Evolutionary conservation across 208 protist genomes (phyloP).

Genomic region (Trypanosoma vivax): DNA sequence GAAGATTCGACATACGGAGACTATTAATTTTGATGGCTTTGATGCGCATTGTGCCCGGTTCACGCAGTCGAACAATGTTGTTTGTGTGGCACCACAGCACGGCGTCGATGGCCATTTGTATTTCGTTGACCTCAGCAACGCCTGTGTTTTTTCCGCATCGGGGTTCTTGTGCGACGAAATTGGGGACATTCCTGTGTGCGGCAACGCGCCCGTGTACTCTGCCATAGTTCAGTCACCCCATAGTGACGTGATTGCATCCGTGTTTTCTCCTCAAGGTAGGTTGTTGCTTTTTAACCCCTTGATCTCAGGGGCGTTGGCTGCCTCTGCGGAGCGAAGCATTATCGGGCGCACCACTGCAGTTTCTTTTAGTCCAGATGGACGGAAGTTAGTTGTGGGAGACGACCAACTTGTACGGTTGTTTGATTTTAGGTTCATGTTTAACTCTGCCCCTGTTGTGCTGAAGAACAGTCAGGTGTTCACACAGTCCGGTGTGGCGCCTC

Average conservation of each 20-base stretch:
- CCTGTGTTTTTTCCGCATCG: slow-evolving; percentile 56
- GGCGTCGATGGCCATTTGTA: slow-evolving; percentile 75
- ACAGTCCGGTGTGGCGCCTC: slow-evolving; percentile 19
- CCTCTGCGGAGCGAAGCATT: slow-evolving; percentile 34
- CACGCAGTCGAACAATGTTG: slow-evolving; percentile 57
- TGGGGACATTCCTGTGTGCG: slow-evolving; percentile 23
- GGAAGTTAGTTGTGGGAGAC: slow-evolving; percentile 50
- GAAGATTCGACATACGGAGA: slow-evolving; percentile 35
- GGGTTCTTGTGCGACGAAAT: slow-evolving; percentile 59
- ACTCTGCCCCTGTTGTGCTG: slow-evolving; percentile 18
- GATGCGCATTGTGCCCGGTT: slow-evolving; percentile 60
- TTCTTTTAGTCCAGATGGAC: slow-evolving; percentile 53
- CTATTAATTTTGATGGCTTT: slow-evolving; percentile 45
- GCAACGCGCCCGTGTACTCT: slow-evolving; percentile 60
- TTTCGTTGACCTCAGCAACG: slow-evolving; percentile 61
- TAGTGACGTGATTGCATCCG: slow-evolving; percentile 58
- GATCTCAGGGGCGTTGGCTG: slow-evolving; percentile 66
- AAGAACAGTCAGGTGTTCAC: slow-evolving; percentile 42
- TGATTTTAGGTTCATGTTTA: slow-evolving; percentile 55
- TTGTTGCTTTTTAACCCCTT: slow-evolving; percentile 75
- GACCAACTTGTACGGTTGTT: slow-evolving; percentile 47
- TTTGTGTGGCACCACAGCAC: slow-evolving; percentile 61
- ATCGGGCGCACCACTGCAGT: slow-evolving; percentile 29
- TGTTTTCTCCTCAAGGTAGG: slow-evolving; percentile 37
- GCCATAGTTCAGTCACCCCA: slow-evolving; percentile 53